Evolutionary conservation across 2,329 filamentous ascomycete species (phyloP), one percentile per base, ranked within the genome.

Genomic region (Arthroderma uncinatum): DNA sequence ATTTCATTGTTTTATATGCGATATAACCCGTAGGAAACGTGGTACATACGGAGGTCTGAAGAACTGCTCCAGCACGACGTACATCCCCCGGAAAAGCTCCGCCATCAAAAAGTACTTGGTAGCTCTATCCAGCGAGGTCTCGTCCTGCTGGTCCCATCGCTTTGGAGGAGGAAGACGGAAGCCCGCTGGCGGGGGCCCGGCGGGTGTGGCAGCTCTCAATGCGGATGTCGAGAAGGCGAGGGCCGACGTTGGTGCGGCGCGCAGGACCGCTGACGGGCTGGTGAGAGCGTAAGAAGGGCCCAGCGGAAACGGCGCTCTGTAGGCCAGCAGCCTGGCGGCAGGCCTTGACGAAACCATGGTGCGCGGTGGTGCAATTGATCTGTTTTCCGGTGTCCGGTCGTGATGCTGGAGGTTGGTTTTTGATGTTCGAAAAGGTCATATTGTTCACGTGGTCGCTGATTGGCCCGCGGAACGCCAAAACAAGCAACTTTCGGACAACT

Each of bases 41-140:
- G 48, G 58, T 52, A 90, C 90, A 81, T 81, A 97, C 87, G 93
- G 91, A 76, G 92, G 89, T 74, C 93, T 81, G 80, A 98, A 97
- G 82, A 87, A 98, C 79, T 98, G 92, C 82, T 98, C 93, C 70
- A 98, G 72, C 74, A 93, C 83, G 64, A 98, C 85, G 71, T 96
- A 98, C 93, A 98, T 97, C 74, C 93, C 93, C 70, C 93, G 84
- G 72, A 89, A 81, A 86, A 97, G 93, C 80, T 98, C 93, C 56
- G 87, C 85, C 79, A 97, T 78, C 71, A 98, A 81, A 77, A 98
- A 98, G 79, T 90, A 97, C 72, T 91, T 93, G 65, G 88, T 90
- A 62, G 89, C 80, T 72, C 85, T 86, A 75, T 96, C 89, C 65
- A 94, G 76, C 36, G 86, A 82, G 62, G 80, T 83, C 71, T 95